phyloP scores from a whole-genome alignment of 768 basidiomycete species.

The Lepiota subincarnata region DNA sequence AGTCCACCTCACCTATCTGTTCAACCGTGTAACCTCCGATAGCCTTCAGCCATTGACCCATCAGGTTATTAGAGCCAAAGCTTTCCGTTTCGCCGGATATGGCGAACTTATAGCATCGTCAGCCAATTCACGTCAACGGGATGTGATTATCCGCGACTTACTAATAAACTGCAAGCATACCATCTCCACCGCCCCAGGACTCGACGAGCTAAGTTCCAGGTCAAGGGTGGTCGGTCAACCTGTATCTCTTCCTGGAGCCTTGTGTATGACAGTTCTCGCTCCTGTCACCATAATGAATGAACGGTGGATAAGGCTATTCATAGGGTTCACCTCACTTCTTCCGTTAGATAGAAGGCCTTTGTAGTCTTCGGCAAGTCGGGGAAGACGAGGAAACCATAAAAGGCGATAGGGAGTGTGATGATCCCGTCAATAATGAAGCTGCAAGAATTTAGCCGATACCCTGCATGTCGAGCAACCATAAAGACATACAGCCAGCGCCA shows the following conservation, averaged over 20 bases:
- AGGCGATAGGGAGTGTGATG: constrained; percentile 68
- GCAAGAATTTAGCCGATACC: constrained; percentile 7
- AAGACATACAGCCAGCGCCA: constrained; percentile 62
- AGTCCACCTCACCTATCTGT: constrained; percentile 43
- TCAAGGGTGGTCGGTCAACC: constrained; percentile 37
- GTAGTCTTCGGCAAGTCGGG: constrained; percentile 68
- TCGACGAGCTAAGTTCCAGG: constrained; percentile 42
- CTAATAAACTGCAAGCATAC: constrained; percentile 64
- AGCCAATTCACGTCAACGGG: not conserved
- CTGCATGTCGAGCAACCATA: not conserved
- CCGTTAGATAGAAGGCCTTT: constrained; percentile 56
- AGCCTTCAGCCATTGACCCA: constrained; percentile 69
- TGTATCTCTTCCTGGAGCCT: constrained; percentile 43
- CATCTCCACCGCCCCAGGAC: constrained; percentile 61
- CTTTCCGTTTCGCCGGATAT: constrained; percentile 65
- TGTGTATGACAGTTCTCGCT: constrained; percentile 47
- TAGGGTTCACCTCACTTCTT: constrained; percentile 35
- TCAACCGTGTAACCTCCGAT: constrained; percentile 59
- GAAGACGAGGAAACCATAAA: constrained; percentile 70
- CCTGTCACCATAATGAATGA: constrained; percentile 32
- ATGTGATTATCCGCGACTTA: constrained; percentile 23
- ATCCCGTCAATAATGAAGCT: constrained; percentile 68
- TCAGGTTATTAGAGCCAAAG: constrained; percentile 66
- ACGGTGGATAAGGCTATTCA: not conserved
- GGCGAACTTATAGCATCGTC: constrained; percentile 42